phyloP scores from a whole-genome alignment of 1,284 basidiomycete species.

The Ganoderma resinaceum region DNA sequence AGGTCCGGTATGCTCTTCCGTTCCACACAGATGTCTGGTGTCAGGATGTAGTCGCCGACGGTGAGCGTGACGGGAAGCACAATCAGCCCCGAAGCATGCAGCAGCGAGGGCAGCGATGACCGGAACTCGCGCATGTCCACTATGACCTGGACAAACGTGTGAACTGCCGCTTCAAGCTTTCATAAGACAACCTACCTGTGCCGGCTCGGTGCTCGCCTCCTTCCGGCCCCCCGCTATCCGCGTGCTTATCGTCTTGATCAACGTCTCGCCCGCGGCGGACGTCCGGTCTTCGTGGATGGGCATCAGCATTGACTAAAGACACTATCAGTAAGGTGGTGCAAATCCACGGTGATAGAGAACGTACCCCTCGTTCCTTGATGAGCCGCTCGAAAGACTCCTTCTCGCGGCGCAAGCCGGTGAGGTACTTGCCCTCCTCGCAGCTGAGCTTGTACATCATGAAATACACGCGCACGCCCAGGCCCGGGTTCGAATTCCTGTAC shows the following conservation, averaged over 20 bases:
- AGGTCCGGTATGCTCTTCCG: slow-evolving; percentile 94
- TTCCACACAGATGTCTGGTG: slow-evolving; percentile 83
- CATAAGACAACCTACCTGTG: slow-evolving; percentile 58
- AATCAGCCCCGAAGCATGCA: slow-evolving; percentile 85
- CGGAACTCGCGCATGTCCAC: slow-evolving; percentile 98
- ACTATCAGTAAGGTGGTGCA: slow-evolving; percentile 3
- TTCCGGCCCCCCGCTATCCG: slow-evolving; percentile 88
- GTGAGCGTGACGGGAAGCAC: slow-evolving; percentile 92
- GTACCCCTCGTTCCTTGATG: slow-evolving; percentile 90
- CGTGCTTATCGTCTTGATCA: slow-evolving; percentile 88
- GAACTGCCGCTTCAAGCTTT: neutral
- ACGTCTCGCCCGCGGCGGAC: slow-evolving; percentile 55
- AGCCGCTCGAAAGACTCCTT: slow-evolving; percentile 95
- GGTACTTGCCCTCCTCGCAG: slow-evolving; percentile 95
- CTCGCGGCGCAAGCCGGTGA: slow-evolving; percentile 88
- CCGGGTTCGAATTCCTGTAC: slow-evolving; percentile 83
- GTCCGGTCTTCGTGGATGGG: slow-evolving; percentile 82
- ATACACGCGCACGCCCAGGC: slow-evolving; percentile 89
- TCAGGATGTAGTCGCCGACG: slow-evolving; percentile 96
- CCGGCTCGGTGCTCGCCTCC: slow-evolving; percentile 70
- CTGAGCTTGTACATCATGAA: slow-evolving; percentile 94
- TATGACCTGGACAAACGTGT: slow-evolving; percentile 69
- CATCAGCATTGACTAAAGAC: slow-evolving; percentile 84
- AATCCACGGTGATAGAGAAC: slow-evolving; percentile 39
- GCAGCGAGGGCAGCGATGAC: slow-evolving; percentile 88